Percentiles rank a stretch among this genome's conserved stretches.
These are phyloP conservation scores for Inga leiocalycina DNA, from an alignment of 306 rosid genomes.

Conservation along the genomic window DNA sequence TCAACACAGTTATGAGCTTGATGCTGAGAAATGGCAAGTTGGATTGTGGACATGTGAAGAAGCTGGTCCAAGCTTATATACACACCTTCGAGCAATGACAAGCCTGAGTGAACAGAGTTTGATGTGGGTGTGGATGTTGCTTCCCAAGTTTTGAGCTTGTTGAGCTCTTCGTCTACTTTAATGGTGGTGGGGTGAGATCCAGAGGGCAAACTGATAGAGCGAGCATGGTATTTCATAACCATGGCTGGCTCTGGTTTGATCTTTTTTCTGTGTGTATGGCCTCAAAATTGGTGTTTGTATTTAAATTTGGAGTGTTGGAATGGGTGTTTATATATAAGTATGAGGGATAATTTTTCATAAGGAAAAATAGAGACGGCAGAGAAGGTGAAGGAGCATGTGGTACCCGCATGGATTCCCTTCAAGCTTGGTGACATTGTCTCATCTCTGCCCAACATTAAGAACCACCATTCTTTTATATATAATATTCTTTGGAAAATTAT, in stretches of 20 bases:
- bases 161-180: conserved; percentile 55
- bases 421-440: conserved; percentile 42
- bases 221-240: conserved; percentile 48
- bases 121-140: conserved; percentile 44
- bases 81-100: conserved; percentile 52
- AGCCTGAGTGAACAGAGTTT: conserved; percentile 37
- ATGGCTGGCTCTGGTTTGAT: conserved; percentile 30
- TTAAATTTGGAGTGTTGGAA: conserved; percentile 9
- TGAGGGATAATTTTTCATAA: neutral
- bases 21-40: conserved; percentile 46
- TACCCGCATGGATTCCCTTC: conserved; percentile 32
- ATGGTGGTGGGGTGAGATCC: conserved; percentile 61
- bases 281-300: conserved; percentile 11
- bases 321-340: conserved; percentile 12
- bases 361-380: neutral
- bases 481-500: too few species aligned
- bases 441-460: conserved; percentile 25
- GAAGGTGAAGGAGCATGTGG: conserved; percentile 47
- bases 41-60: conserved; percentile 63
- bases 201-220: conserved; percentile 72
- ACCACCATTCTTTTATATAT: neutral
- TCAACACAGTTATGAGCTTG: conserved; percentile 48
- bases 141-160: conserved; percentile 48
- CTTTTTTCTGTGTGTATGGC: neutral
- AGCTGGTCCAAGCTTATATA: conserved; percentile 57